These are phyloP conservation scores for Trametes punicea DNA, from an alignment of 768 basidiomycete genomes.

Conservation along the genomic window DNA sequence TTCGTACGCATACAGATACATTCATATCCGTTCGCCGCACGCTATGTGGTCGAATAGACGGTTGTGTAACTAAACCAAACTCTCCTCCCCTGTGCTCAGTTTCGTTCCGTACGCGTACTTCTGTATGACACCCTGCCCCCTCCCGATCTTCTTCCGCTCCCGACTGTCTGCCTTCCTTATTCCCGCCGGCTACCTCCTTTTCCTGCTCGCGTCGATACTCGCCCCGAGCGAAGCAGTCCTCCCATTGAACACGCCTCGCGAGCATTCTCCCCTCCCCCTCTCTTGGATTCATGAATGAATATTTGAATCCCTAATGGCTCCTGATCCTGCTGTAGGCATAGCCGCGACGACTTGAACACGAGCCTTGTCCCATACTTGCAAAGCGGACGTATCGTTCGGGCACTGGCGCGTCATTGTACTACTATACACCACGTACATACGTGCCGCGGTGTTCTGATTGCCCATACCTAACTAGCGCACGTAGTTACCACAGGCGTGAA, in stretches of 20 bases:
- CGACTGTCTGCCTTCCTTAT: neutral
- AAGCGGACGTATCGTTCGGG: neutral
- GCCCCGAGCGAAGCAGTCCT: neutral
- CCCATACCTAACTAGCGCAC: neutral
- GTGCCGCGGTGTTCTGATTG: neutral
- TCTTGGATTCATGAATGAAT: neutral
- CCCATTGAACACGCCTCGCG: neutral
- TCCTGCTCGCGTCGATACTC: too few species aligned
- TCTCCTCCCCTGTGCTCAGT: neutral
- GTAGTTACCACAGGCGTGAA: neutral
- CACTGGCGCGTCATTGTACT: too few species aligned
- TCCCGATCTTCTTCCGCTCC: neutral
- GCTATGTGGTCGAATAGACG: slow-evolving; percentile 7
- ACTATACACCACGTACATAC: neutral
- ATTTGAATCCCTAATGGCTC: too few species aligned
- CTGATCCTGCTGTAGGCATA: too few species aligned
- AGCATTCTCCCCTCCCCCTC: neutral
- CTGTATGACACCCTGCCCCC: neutral
- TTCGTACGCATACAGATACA: neutral
- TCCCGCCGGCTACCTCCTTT: neutral
- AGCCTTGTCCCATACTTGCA: neutral
- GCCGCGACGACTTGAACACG: too few species aligned
- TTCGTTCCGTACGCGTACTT: neutral
- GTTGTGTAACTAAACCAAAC: neutral
- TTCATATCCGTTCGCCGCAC: neutral